phyloP scores from a whole-genome alignment of 768 basidiomycete genomes.

The Russula earlei region DNA sequence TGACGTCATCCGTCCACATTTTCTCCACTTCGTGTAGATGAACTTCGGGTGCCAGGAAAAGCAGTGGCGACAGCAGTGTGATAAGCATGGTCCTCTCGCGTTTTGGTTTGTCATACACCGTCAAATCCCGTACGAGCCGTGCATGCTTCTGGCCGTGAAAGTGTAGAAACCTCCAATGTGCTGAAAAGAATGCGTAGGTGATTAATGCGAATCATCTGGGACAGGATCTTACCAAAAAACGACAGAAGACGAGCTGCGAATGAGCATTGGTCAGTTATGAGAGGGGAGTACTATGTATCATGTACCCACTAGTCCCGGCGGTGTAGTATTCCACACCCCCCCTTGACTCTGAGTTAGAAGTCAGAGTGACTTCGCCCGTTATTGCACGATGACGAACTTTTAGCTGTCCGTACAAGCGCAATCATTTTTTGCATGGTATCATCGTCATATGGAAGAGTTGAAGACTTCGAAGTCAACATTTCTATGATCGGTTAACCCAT shows the following conservation, averaged over 20 bases:
- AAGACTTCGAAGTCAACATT: constrained; percentile 1
- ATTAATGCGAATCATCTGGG: background rate
- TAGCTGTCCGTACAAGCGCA: background rate
- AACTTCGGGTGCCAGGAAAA: constrained; percentile 17
- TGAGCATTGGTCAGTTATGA: background rate
- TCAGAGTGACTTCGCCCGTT: background rate
- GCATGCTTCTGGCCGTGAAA: constrained; percentile 16
- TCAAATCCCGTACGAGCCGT: constrained; percentile 2
- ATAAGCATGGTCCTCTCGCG: constrained; percentile 6
- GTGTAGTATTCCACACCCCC: background rate
- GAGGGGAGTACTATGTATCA: no score
- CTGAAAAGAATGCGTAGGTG: background rate
- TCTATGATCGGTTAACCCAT: background rate
- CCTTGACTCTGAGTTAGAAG: background rate
- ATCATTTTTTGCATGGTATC: constrained; percentile 3
- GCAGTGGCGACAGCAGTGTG: constrained; percentile 8
- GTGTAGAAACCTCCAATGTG: constrained; percentile 16
- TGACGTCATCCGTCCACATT: constrained; percentile 11
- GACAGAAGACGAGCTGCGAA: constrained; percentile 1
- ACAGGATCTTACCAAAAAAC: constrained; percentile 2
- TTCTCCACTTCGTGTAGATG: constrained; percentile 14
- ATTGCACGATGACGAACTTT: background rate
- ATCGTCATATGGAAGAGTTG: constrained; percentile 3
- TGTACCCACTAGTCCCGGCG: background rate
- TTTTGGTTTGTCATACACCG: background rate